Conservation (phyloP, 2,329 filamentous ascomycete species). For the Epichloe festucae region DNA sequence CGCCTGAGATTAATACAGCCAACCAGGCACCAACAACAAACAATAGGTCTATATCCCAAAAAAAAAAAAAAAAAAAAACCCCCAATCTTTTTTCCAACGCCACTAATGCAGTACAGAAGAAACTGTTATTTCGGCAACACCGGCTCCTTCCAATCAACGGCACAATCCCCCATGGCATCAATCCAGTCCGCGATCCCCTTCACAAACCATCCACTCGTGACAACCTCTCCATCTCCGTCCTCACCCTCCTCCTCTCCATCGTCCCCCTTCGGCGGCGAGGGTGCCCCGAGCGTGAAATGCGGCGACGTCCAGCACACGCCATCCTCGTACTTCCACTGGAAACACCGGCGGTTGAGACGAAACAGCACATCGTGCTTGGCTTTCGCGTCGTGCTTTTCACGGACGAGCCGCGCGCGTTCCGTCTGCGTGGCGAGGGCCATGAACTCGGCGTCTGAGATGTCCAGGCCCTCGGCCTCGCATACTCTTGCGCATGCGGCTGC, state of each 20-base stretch:
- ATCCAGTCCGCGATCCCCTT: constrained; percentile 36
- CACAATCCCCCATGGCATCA: constrained; percentile 29
- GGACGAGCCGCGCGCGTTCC: constrained; percentile 16
- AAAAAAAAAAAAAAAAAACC: too few relatives aligned
- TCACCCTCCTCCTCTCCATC: constrained; percentile 3
- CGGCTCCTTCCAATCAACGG: constrained; percentile 25
- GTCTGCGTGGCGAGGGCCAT: constrained; percentile 15
- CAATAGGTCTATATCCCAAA: too few relatives aligned
- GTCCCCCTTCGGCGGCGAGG: constrained; percentile 12
- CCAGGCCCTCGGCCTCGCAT: constrained; percentile 29
- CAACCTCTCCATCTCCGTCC: constrained; percentile 13
- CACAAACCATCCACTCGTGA: constrained; percentile 32
- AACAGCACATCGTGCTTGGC: constrained; percentile 10
- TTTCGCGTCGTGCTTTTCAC: constrained; percentile 14
- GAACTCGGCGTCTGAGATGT: constrained; percentile 22
- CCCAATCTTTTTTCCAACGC: background rate
- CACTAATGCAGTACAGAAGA: background rate
- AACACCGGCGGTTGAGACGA: constrained; percentile 26
- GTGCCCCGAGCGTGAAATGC: constrained; percentile 31
- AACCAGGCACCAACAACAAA: too few relatives aligned
- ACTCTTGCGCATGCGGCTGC: constrained; percentile 34
- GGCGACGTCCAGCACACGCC: constrained; percentile 30
- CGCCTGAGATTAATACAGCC: too few relatives aligned
- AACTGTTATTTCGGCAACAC: background rate
- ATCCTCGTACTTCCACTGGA: constrained; percentile 33